Percentiles rank a stretch among this genome's conserved stretches.
These are phyloP conservation scores for Sordaria brevicollis DNA, from an alignment of 495 filamentous ascomycete species.

Conservation along the genomic window DNA sequence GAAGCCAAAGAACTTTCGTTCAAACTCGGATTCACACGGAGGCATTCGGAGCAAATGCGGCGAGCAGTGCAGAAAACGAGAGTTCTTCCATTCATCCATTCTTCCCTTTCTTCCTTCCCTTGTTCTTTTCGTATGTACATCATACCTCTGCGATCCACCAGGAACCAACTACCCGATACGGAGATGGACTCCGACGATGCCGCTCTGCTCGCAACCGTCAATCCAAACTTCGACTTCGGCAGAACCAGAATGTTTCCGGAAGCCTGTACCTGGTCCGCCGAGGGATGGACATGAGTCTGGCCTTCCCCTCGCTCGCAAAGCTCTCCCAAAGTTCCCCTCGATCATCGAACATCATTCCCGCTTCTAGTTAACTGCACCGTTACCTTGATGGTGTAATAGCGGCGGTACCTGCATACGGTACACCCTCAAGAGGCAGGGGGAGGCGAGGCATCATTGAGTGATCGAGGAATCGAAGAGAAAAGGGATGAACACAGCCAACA, in stretches of 20 bases:
- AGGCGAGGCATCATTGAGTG: not conserved
- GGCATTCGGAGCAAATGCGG: not conserved
- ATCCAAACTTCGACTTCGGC: not conserved
- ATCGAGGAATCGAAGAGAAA: not conserved
- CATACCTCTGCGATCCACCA: not conserved
- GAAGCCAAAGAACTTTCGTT: not conserved
- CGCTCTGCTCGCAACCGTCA: not conserved
- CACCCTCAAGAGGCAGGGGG: not conserved
- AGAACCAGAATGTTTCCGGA: not conserved
- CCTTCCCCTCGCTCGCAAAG: not conserved
- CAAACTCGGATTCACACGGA: not conserved
- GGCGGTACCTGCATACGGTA: not conserved
- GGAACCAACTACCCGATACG: not conserved
- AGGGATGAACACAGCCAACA: not conserved
- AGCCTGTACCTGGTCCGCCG: not conserved
- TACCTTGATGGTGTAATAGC: not conserved
- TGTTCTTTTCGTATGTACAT: not conserved
- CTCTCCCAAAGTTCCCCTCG: not conserved
- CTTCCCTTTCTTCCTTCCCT: not conserved
- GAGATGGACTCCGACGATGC: not conserved
- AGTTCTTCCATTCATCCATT: not conserved
- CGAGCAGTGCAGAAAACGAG: not conserved
- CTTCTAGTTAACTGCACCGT: not conserved
- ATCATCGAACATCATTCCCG: not conserved
- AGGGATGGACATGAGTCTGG: not conserved